Evolutionary conservation across 2,329 filamentous ascomycete genomes (phyloP).

Genomic region (Botryotinia narcissicola): DNA sequence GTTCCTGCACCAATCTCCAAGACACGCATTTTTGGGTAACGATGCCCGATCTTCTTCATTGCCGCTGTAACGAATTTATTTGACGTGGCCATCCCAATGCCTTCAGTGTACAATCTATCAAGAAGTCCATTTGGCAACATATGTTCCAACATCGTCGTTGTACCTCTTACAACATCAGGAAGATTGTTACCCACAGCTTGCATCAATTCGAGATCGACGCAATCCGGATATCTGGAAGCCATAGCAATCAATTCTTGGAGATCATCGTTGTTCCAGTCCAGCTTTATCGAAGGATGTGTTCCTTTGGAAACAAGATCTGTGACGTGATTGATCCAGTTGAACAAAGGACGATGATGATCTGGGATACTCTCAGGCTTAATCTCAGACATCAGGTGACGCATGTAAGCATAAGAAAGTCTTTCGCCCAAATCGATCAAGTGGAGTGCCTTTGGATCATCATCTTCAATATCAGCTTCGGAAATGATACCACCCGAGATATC

Average conservation of each 20-base stretch:
- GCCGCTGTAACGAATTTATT: conserved; percentile 13
- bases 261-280: conserved; percentile 25
- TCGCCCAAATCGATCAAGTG: conserved; percentile 22
- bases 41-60: conserved; percentile 32
- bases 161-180: conserved; percentile 25
- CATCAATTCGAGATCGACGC: conserved; percentile 26
- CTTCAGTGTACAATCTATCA: conserved; percentile 28
- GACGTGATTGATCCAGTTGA: conserved; percentile 22
- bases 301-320: conserved; percentile 21
- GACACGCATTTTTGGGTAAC: conserved; percentile 31
- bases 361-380: conserved; percentile 2
- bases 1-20: conserved; percentile 19
- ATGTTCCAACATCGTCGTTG: conserved; percentile 29
- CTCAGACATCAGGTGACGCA: conserved; percentile 12
- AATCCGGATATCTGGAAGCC: conserved; percentile 11
- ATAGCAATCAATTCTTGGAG: conserved; percentile 15
- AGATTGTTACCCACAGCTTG: conserved; percentile 28
- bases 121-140: conserved; percentile 29
- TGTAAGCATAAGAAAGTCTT: conserved; percentile 18
- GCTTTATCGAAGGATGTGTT: conserved; percentile 23
- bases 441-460: conserved; percentile 23
- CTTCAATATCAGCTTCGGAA: conserved; percentile 20
- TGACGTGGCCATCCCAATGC: conserved; percentile 18
- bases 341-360: conserved; percentile 16
- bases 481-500: conserved; percentile 26